Evolutionary conservation across 2,329 filamentous ascomycete genomes (phyloP).

Genomic region (Metarhizium guizhouense): DNA sequence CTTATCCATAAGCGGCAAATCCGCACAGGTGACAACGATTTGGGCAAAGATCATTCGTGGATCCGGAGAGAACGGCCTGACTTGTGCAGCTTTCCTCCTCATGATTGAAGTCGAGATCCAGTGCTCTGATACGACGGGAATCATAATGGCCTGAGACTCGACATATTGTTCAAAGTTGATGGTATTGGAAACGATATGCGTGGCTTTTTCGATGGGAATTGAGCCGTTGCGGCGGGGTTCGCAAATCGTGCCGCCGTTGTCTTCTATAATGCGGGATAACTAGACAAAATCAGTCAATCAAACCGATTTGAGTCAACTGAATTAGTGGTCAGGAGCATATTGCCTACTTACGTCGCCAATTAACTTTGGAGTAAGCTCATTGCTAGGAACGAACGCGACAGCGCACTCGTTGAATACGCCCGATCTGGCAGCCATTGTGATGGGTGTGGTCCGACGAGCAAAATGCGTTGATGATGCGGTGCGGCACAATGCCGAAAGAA

Average conservation of each 20-base stretch:
- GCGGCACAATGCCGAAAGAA: background rate
- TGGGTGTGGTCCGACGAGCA: background rate
- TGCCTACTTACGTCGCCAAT: conserved; percentile 29
- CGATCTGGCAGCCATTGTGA: conserved; percentile 20
- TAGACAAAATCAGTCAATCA: conserved; percentile 15
- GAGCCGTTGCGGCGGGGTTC: conserved; percentile 38
- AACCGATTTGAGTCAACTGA: background rate
- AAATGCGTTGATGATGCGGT: background rate
- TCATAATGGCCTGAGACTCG: conserved; percentile 64
- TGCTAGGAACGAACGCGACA: conserved; percentile 37
- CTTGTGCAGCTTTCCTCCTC: conserved; percentile 62
- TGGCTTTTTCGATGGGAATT: conserved; percentile 37
- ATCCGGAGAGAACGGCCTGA: conserved; percentile 83
- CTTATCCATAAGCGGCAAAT: conserved; percentile 77
- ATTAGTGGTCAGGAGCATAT: background rate
- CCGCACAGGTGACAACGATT: conserved; percentile 72
- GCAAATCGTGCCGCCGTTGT: conserved; percentile 42
- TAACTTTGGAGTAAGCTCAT: conserved; percentile 27
- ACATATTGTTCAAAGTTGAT: conserved; percentile 88
- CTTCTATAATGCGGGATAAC: conserved; percentile 33
- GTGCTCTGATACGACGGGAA: conserved; percentile 71
- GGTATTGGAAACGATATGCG: conserved; percentile 58
- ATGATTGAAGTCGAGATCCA: conserved; percentile 70
- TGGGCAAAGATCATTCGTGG: conserved; percentile 83
- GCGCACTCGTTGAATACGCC: conserved; percentile 32